These are phyloP conservation scores for Whalleya microplaca DNA, from an alignment of 2,329 filamentous ascomycete species.

Conservation along the genomic window DNA sequence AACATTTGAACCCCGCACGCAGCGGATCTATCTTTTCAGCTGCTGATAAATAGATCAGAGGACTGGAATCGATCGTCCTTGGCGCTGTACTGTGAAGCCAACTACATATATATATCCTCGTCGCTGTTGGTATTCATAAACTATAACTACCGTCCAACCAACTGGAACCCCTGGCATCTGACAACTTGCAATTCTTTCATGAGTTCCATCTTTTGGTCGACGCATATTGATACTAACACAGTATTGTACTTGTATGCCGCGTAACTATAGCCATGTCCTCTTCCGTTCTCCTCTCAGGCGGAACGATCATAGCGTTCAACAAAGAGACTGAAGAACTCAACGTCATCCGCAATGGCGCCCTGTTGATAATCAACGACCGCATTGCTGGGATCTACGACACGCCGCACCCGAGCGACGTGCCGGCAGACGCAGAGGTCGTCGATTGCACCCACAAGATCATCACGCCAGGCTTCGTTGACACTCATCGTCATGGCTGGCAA, in stretches of 20 bases:
- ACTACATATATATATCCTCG: too few relatives aligned
- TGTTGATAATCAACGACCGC: conserved; percentile 40
- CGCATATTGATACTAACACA: not conserved
- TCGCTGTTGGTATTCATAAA: not conserved
- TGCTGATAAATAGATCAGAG: not conserved
- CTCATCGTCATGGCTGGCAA: conserved; percentile 60
- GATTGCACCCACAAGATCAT: conserved; percentile 56
- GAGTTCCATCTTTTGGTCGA: not conserved
- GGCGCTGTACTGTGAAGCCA: not conserved
- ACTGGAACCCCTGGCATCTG: not conserved
- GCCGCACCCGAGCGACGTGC: conserved; percentile 27
- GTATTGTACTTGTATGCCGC: not conserved
- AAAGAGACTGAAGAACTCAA: conserved; percentile 30
- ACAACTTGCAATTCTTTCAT: not conserved
- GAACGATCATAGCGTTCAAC: conserved; percentile 37
- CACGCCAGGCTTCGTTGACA: conserved; percentile 60
- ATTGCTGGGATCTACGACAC: conserved; percentile 38
- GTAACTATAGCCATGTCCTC: conserved; percentile 13
- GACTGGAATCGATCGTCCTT: not conserved
- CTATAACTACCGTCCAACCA: not conserved
- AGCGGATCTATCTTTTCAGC: not conserved
- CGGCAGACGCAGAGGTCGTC: conserved; percentile 44
- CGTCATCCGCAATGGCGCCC: conserved; percentile 35
- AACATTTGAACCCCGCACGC: not conserved
- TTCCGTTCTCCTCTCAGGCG: conserved; percentile 34